Conservation (phyloP, 2,329 filamentous ascomycete genomes). For the Ceratocystis harringtonii region DNA sequence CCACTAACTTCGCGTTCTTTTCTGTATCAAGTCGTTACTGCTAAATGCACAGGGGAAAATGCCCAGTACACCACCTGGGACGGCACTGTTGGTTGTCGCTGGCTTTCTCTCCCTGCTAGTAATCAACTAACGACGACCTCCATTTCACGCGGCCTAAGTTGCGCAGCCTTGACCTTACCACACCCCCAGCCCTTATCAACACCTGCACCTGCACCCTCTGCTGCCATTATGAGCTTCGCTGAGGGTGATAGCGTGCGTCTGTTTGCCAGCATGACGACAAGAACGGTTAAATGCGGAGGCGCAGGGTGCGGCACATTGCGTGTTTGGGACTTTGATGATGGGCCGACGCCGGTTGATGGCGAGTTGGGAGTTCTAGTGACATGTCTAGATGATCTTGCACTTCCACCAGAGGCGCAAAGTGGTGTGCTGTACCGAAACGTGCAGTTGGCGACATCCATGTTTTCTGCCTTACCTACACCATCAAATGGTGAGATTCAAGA, state of each 20-base stretch:
- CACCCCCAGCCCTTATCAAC: neutral
- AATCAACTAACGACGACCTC: conserved; percentile 1
- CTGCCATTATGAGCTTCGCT: conserved; percentile 1
- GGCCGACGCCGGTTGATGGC: neutral
- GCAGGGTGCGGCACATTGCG: conserved; percentile 10
- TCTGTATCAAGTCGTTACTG: conserved; percentile 2
- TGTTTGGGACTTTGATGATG: conserved; percentile 7
- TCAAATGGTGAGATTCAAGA: neutral
- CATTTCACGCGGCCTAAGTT: conserved; percentile 9
- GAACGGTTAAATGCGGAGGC: neutral
- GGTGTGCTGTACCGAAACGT: conserved; percentile 3
- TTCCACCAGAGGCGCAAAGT: neutral
- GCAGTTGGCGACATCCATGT: neutral
- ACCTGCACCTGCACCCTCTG: neutral
- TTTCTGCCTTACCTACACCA: neutral
- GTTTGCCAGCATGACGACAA: conserved; percentile 13
- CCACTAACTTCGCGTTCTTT: neutral
- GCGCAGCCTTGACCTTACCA: neutral
- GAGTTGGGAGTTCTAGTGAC: conserved; percentile 6
- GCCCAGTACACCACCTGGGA: conserved; percentile 15
- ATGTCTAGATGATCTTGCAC: conserved; percentile 12
- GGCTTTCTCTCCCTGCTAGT: neutral
- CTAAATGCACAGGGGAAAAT: conserved; percentile 5
- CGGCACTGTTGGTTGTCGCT: conserved; percentile 11
- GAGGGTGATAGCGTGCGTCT: conserved; percentile 13